Evolutionary conservation across 768 basidiomycete species (phyloP).

Genomic region (Lanmaoa rubissima): DNA sequence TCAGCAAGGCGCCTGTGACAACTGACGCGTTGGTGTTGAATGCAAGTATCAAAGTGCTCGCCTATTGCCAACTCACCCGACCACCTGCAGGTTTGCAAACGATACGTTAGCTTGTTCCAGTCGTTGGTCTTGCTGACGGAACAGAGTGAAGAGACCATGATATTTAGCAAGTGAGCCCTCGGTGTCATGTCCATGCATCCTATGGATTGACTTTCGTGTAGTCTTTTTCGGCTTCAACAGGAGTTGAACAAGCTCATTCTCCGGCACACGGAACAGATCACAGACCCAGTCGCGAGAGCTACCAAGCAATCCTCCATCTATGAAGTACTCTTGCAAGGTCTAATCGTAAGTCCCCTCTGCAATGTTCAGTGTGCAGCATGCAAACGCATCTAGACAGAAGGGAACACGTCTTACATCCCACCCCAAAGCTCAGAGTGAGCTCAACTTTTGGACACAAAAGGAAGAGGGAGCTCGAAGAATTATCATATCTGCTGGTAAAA

Average conservation of each 20-base stretch:
- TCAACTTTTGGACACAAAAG: constrained; percentile 81
- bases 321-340: constrained; percentile 68
- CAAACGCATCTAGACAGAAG: constrained; percentile 40
- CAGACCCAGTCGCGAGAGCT: constrained; percentile 58
- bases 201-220: constrained; percentile 30
- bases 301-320: constrained; percentile 73
- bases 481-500: constrained; percentile 43
- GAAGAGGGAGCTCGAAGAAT: constrained; percentile 76
- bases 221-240: constrained; percentile 79
- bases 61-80: neutral
- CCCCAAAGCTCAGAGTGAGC: constrained; percentile 81
- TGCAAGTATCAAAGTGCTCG: constrained; percentile 38
- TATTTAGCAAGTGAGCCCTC: constrained; percentile 80
- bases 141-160: constrained; percentile 92
- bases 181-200: neutral
- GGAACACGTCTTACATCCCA: constrained; percentile 72
- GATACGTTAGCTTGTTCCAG: constrained; percentile 80
- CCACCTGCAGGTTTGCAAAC: constrained; percentile 56
- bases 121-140: constrained; percentile 77
- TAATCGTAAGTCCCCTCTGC: constrained; percentile 57
- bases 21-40: constrained; percentile 67
- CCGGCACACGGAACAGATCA: constrained; percentile 66
- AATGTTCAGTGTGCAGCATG: neutral
- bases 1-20: constrained; percentile 56
- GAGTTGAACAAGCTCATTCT: constrained; percentile 77